Evolutionary conservation across 169 alveolate species (phyloP).

Genomic region (Haemoproteus tartakovskyi): DNA sequence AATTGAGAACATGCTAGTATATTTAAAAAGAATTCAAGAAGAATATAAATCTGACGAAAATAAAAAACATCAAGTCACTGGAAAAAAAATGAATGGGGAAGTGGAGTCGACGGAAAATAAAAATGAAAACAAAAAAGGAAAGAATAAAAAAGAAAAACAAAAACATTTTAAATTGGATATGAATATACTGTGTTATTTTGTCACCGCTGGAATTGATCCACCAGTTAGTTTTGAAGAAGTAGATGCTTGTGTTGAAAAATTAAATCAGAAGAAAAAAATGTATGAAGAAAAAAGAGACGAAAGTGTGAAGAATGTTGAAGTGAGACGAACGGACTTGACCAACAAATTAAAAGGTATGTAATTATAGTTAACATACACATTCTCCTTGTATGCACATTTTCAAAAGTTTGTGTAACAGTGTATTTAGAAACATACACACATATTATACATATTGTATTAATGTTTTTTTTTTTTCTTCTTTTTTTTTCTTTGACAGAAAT

Average conservation of each 20-base stretch:
- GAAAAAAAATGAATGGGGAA: slow-evolving; percentile 43
- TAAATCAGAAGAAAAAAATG: slow-evolving; percentile 67
- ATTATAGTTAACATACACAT: neutral
- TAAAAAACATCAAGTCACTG: slow-evolving; percentile 16
- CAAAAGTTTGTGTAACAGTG: neutral
- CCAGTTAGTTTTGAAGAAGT: slow-evolving; percentile 74
- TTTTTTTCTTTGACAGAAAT: no score
- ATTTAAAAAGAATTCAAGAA: slow-evolving; percentile 41
- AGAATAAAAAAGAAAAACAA: slow-evolving; percentile 69
- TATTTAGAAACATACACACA: no score
- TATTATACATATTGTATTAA: no score
- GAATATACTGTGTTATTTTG: slow-evolving; percentile 77
- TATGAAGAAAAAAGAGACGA: slow-evolving; percentile 69
- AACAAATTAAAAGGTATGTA: slow-evolving; percentile 60
- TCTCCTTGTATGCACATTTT: neutral
- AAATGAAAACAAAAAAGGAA: slow-evolving; percentile 57
- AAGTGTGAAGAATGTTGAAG: slow-evolving; percentile 74
- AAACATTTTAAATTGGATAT: slow-evolving; percentile 71
- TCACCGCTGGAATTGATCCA: slow-evolving; percentile 76
- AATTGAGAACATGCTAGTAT: slow-evolving; percentile 48
- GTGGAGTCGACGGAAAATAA: neutral
- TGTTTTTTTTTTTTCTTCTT: no score
- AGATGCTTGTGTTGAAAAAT: slow-evolving; percentile 67
- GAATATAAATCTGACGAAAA: slow-evolving; percentile 31
- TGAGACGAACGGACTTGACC: slow-evolving; percentile 65